Base-by-base conservation (phyloP, 1,284 basidiomycete genomes). In the Rhodofomes roseus region DNA sequence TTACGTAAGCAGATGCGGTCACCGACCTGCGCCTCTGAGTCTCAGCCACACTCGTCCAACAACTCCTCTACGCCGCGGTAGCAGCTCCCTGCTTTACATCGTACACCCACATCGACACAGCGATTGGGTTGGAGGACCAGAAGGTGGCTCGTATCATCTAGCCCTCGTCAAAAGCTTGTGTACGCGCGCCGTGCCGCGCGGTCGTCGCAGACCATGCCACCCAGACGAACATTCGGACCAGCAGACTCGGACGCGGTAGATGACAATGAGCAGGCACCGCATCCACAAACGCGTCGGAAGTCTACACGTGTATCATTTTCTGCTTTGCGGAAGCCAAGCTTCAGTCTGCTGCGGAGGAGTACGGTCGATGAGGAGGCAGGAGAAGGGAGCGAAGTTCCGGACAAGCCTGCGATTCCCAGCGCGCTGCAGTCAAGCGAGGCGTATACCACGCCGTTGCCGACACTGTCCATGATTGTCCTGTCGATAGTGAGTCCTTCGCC, bases 391-490 rank as follows among this genome's bases (percentile, higher is more conserved):
- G 63, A 62, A 16, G 63, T 65, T 11, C 59, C 62, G 55, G 86
- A 86, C 53, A 76, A 82, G 37, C 81, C 89, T 4, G 84, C 89
- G 43, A 91, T 92, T 62, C 90, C 91, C 4, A 89, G 83, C 59
- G 88, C 90, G 65, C 78, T 89, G 62, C 82, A 85, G 59, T 72
- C 83, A n/a, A 77, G 76, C 22, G 89, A 90, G 69, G 74, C 75
- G 25, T 84, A 87, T 63, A 74, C 85, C 37, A 96, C 93, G 1
- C 94, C 95, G 2, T 73, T 98, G 27, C 95, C 95, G 1, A 77
- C 80, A n/a, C 75, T 98, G 46, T 90, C 95, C 0, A 95, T 97
- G 89, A 79, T 90, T 64, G 95, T 97, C 2, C 76, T 98, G 48
- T 96, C 93, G 55, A 95, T 96, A 61, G 93, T 95, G 71, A 73